Evolutionary conservation across 331 rosid genomes (phyloP), one percentile per base, ranked within the genome.

Genomic region (Acacia pycnantha): DNA sequence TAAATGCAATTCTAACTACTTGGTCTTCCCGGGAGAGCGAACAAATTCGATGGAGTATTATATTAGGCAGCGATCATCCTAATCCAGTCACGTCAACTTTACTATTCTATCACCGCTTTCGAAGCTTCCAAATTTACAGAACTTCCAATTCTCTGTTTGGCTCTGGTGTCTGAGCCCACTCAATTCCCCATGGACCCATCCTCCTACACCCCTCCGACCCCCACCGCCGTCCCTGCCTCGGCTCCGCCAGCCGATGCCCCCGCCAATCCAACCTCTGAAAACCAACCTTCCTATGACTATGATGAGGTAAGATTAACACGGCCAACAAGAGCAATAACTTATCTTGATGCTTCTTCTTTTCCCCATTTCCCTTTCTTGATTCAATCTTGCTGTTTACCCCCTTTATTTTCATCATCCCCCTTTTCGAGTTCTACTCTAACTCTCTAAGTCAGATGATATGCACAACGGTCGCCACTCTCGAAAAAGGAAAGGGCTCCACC

Each of bases 401-500:
- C 15, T 58, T 22, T 24, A 10, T 24, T 11, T 24, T 13, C 35
- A 14, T 61, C 8, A 13, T 27, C 19, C 9, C 21, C 40, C 70
- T 5, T 26, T 59, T 61, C 8, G 68, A 19, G 8, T 62, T 29
- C 21, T 15, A 4, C 7, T 43, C 21, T 51, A 15, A 51, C n/a
- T 1, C 46, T 43, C 58, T 14, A 5, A 44, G 27, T 81, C 87
- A 91, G 88, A 94, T 92, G 97, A 92, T 94, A 68, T 83, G 67
- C 44, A 40, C 84, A 0, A 97, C 98, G 41, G 86, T 94, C 43
- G 54, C 78, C 48, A 89, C 93, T 5, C 72, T 94, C 80, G 92
- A 88, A 78, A 94, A 92, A 82, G 80, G 76, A 4, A 41, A 92
- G 3, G 98, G 97, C 22, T 94, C 97, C 11, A 94, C 94, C 88